Conservation (phyloP, 805 yeast genomes). For the Candida alai region DNA sequence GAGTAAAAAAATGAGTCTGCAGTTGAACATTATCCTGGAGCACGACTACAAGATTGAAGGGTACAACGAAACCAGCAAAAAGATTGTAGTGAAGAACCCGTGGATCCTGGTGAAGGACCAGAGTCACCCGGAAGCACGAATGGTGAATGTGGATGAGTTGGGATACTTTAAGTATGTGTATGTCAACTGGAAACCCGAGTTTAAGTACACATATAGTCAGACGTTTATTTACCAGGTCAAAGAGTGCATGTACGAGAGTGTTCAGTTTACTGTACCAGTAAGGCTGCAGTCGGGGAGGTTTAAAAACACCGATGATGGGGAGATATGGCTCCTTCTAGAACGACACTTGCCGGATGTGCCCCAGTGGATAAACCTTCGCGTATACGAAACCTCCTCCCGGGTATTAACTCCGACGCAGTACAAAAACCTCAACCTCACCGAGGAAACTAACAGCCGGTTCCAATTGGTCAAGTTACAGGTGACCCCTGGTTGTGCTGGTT, state of each 20-base stretch:
- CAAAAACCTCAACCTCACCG: constrained; percentile 12
- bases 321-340: constrained; percentile 49
- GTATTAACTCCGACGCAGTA: constrained; percentile 25
- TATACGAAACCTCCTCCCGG: constrained; percentile 24
- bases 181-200: constrained; percentile 58
- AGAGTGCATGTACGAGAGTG: constrained; percentile 25
- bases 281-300: no score
- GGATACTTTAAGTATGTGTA: constrained; percentile 49
- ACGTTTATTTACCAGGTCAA: constrained; percentile 18
- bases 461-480: constrained; percentile 28
- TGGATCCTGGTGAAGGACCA: no score
- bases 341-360: constrained; percentile 33
- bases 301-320: constrained; percentile 25
- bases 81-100: constrained; percentile 28
- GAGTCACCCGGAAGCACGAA: constrained; percentile 11
- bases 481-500: constrained; percentile 20
- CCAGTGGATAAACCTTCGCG: constrained; percentile 10
- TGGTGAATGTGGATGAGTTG: constrained; percentile 18
- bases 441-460: constrained; percentile 36
- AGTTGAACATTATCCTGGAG: constrained; percentile 42
- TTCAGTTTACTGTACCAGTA: constrained; percentile 46
- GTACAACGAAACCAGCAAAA: neutral
- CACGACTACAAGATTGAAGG: constrained; percentile 68
- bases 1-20: constrained; percentile 27
- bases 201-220: constrained; percentile 15